Conservation (phyloP, 345 rosid species). For the Cardiospermum halicacabum region DNA sequence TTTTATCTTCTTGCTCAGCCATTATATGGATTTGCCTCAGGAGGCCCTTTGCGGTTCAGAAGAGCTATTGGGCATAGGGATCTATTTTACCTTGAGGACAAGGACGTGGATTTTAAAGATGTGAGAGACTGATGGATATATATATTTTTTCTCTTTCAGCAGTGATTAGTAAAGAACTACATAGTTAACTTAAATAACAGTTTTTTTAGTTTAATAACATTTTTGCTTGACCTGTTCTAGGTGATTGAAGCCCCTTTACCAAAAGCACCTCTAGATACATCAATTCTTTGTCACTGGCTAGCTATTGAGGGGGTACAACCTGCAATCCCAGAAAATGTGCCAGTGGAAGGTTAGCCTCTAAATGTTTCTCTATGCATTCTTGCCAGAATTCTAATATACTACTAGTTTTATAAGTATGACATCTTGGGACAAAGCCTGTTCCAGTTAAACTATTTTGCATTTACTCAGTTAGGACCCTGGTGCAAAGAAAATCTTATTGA, state of each 20-base stretch:
- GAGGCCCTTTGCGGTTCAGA: slow-evolving; percentile 76
- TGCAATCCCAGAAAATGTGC: slow-evolving; percentile 94
- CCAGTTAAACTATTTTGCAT: background rate
- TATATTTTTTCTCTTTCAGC: slow-evolving; percentile 6
- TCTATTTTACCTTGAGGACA: slow-evolving; percentile 88
- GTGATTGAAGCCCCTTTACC: slow-evolving; percentile 97
- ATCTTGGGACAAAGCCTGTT: background rate
- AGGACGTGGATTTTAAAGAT: slow-evolving; percentile 88
- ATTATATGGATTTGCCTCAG: slow-evolving; percentile 74
- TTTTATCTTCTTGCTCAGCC: slow-evolving; percentile 52
- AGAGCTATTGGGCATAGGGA: slow-evolving; percentile 86
- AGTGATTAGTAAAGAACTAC: background rate
- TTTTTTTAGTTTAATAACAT: slow-evolving; percentile 6
- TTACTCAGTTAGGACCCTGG: background rate
- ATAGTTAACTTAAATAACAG: too few species aligned
- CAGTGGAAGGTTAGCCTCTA: slow-evolving; percentile 61
- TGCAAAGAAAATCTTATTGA: background rate
- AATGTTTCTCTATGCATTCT: slow-evolving; percentile 9
- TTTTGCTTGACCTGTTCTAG: slow-evolving; percentile 37
- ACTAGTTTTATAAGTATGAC: background rate
- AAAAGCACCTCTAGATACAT: slow-evolving; percentile 88
- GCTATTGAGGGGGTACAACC: slow-evolving; percentile 99
- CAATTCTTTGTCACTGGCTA: slow-evolving; percentile 87
- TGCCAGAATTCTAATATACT: slow-evolving; percentile 6
- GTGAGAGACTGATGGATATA: slow-evolving; percentile 41